Conservation (phyloP, 2,329 filamentous ascomycete species). For the Dothideomycetes sp. region DNA sequence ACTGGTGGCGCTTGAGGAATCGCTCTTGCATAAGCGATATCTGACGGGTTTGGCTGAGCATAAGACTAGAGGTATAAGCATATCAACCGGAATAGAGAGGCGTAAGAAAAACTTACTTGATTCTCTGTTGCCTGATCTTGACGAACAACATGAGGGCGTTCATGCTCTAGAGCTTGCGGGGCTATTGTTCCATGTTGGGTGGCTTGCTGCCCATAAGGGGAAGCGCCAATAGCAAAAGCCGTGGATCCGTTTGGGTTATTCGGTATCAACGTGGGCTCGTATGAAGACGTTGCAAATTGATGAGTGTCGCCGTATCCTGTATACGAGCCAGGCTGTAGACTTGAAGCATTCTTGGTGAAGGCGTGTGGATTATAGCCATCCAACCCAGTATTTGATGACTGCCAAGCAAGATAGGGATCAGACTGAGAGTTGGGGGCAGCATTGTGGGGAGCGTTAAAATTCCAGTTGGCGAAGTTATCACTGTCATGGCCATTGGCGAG, state of each 20-base stretch:
- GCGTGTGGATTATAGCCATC: slow-evolving; percentile 18
- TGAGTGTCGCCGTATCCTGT: slow-evolving; percentile 17
- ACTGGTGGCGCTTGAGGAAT: slow-evolving; percentile 15
- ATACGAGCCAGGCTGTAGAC: slow-evolving; percentile 14
- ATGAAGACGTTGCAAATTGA: slow-evolving; percentile 9
- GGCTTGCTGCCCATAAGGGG: slow-evolving; percentile 14
- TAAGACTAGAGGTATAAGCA: too few species aligned
- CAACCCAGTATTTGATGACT: slow-evolving; percentile 14
- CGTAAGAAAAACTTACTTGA: not conserved
- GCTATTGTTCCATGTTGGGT: slow-evolving; percentile 22
- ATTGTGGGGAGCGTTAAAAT: slow-evolving; percentile 12
- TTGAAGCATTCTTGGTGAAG: slow-evolving; percentile 18
- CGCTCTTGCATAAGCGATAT: not conserved
- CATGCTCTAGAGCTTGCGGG: slow-evolving; percentile 24
- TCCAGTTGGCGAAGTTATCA: slow-evolving; percentile 13
- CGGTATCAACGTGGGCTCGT: slow-evolving; percentile 14
- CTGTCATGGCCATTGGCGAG: slow-evolving; percentile 10
- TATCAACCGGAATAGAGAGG: not conserved
- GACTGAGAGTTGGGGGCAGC: slow-evolving; percentile 12
- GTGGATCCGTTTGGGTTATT: not conserved
- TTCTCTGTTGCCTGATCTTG: slow-evolving; percentile 1
- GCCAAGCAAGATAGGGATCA: slow-evolving; percentile 16
- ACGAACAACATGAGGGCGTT: slow-evolving; percentile 1
- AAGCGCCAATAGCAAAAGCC: slow-evolving; percentile 2
- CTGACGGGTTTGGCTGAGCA: not conserved